Conservation (phyloP, 164 flowering plant genomes). For the Berberis thunbergii region DNA sequence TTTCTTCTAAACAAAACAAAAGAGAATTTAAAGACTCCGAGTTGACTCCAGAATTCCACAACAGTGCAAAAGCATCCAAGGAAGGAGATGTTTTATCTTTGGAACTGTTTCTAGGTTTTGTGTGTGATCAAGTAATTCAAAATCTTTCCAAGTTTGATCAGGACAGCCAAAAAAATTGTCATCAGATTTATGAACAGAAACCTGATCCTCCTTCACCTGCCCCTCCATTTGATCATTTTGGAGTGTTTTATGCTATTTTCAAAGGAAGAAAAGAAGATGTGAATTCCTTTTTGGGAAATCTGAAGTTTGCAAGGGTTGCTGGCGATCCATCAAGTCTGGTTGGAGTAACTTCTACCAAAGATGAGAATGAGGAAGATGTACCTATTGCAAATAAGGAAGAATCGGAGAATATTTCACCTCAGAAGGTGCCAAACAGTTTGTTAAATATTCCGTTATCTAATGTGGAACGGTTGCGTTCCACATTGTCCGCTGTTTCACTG, state of each 20-base stretch:
- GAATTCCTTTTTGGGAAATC: conserved; percentile 50
- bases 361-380: conserved; percentile 35
- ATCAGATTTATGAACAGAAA: conserved; percentile 11
- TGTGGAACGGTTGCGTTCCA: conserved; percentile 78
- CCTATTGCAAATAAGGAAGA: conserved; percentile 35
- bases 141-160: conserved; percentile 56
- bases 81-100: conserved; percentile 40
- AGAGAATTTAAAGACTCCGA: conserved; percentile 14
- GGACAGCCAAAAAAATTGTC: conserved; percentile 13
- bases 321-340: conserved; percentile 63
- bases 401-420: conserved; percentile 37
- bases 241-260: conserved; percentile 30
- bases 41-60: conserved; percentile 8
- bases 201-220: conserved; percentile 9
- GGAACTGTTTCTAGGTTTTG: conserved; percentile 46
- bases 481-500: conserved; percentile 72
- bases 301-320: conserved; percentile 85
- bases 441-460: conserved; percentile 87
- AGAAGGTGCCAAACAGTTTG: conserved; percentile 57
- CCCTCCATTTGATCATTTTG: conserved; percentile 39
- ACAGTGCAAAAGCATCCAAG: conserved; percentile 8
- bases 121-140: conserved; percentile 46
- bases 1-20: conserved; percentile 15
- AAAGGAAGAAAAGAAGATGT: conserved; percentile 62
- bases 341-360: conserved; percentile 48